phyloP scores from a whole-genome alignment of 441 rosid species.

The Erodium moschatum region DNA sequence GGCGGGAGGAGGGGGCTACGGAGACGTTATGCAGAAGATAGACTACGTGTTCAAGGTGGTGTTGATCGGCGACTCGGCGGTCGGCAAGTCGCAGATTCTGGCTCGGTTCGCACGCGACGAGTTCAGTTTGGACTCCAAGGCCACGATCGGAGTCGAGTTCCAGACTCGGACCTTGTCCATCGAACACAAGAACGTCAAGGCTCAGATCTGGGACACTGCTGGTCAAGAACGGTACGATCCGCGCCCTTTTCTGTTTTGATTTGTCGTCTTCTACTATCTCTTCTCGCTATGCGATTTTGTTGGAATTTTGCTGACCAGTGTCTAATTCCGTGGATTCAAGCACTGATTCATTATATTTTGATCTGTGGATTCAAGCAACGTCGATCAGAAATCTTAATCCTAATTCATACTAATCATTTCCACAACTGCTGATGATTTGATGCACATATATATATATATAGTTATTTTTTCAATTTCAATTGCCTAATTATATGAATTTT shows the following conservation, averaged over 20 bases:
- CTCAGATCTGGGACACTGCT: conserved; percentile 29
- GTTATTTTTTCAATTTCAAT: neutral
- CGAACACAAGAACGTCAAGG: conserved; percentile 22
- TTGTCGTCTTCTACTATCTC: neutral
- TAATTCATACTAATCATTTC: neutral
- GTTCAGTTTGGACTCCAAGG: conserved; percentile 24
- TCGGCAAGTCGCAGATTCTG: conserved; percentile 59
- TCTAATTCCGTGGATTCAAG: neutral
- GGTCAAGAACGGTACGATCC: conserved; percentile 23
- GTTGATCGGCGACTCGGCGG: conserved; percentile 63
- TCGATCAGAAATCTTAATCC: neutral
- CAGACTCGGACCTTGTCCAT: conserved; percentile 18
- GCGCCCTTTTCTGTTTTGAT: neutral
- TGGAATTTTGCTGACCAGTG: neutral
- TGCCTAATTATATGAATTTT: neutral
- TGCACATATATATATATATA: neutral
- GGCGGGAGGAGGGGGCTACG: conserved; percentile 63
- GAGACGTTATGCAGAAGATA: conserved; percentile 59
- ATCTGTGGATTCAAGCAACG: neutral
- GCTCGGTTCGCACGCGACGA: conserved; percentile 39
- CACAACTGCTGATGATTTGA: neutral
- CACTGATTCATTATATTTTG: neutral
- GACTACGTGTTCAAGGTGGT: conserved; percentile 87
- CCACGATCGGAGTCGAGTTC: conserved; percentile 12
- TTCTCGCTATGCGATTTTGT: neutral